A percentile compares a stretch with the other conserved stretches of the same genome.
phyloP scores from a whole-genome alignment of 2,329 filamentous ascomycete species.

The Scedosporium apiospermum region DNA sequence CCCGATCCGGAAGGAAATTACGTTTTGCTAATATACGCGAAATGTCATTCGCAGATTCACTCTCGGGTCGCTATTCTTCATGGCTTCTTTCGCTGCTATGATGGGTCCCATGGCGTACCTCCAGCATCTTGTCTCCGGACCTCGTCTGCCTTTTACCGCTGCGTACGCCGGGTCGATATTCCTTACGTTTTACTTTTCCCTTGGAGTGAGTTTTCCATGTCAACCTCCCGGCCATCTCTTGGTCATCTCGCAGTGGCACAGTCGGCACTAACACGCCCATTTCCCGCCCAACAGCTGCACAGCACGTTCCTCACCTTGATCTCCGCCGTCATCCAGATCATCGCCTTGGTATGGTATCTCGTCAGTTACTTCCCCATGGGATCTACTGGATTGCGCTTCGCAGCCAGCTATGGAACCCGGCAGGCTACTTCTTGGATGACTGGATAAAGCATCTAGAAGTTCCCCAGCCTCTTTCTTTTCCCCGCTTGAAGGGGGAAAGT shows the following conservation, averaged over 20 bases:
- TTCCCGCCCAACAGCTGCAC: constrained; percentile 54
- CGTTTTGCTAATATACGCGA: not conserved
- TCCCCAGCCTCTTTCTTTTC: too few relatives aligned
- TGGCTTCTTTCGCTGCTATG: constrained; percentile 85
- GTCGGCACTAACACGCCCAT: constrained; percentile 12
- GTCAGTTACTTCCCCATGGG: constrained; percentile 99
- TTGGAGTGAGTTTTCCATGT: constrained; percentile 63
- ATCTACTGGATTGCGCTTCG: constrained; percentile 74
- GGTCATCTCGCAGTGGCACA: not conserved
- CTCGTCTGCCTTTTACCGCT: constrained; percentile 83
- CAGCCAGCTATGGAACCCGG: constrained; percentile 75
- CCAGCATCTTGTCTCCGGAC: constrained; percentile 73
- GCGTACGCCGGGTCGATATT: constrained; percentile 91
- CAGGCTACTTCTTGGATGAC: constrained; percentile 84
- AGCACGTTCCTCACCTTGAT: constrained; percentile 78
- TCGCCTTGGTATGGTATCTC: constrained; percentile 81
- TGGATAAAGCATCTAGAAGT: constrained; percentile 34
- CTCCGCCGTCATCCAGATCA: constrained; percentile 73
- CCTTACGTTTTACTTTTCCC: constrained; percentile 82
- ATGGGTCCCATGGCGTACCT: constrained; percentile 83
- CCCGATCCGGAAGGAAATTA: not conserved
- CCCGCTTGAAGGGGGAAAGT: too few relatives aligned
- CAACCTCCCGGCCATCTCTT: not conserved
- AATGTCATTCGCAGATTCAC: constrained; percentile 62
- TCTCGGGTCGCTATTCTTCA: constrained; percentile 80